These are phyloP conservation scores for Climacium dendroides DNA, from an alignment of 225 moss, liverwort and hornwort genomes.

Conservation along the genomic window DNA sequence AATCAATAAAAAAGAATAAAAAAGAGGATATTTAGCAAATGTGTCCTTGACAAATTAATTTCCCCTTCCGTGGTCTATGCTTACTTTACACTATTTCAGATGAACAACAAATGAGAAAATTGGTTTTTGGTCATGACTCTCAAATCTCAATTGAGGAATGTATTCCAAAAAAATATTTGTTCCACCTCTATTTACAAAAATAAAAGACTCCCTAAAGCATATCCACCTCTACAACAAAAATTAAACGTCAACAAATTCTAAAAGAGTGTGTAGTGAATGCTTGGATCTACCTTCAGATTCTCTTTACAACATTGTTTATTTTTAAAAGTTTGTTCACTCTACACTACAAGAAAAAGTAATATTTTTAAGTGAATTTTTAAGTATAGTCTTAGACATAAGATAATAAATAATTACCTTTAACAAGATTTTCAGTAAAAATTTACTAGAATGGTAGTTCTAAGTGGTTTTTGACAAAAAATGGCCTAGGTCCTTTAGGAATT, in stretches of 20 bases:
- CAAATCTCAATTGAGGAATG: fast-evolving
- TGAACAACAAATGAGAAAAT: background rate
- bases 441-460: no score
- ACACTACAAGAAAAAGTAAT: no score
- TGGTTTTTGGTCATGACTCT: fast-evolving
- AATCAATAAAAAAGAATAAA: background rate
- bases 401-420: no score
- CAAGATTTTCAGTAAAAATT: no score
- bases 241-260: fast-evolving
- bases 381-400: no score
- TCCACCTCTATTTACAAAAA: fast-evolving
- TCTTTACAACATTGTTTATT: background rate
- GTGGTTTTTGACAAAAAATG: no score
- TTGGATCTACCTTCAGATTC: fast-evolving
- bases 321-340: no score
- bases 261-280: background rate
- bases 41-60: background rate
- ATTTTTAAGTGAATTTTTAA: no score
- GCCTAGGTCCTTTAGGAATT: no score
- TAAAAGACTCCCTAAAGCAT: background rate
- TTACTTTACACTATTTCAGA: background rate
- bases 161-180: background rate
- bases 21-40: no score
- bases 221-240: background rate
- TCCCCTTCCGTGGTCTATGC: fast-evolving